Evolutionary conservation across 768 basidiomycete genomes (phyloP), one percentile per base, ranked within the genome.

Genomic region (Cystobasidium ongulense): DNA sequence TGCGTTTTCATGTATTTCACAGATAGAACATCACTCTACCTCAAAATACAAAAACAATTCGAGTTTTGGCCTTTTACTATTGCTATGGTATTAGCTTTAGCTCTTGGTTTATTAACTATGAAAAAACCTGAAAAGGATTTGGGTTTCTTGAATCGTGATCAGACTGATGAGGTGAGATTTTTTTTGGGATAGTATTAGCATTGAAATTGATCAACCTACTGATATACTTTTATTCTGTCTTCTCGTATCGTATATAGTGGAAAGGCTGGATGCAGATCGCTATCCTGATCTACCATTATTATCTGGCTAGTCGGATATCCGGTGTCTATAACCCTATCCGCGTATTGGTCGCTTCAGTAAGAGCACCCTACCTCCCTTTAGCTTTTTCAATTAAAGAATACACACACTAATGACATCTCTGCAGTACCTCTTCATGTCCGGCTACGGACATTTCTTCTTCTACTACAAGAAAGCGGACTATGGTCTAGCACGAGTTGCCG

Each of bases 251-350:
- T n/a, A n/a, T n/a, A n/a, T 25, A 65, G 81, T 96, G 92, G 92
- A 95, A 95, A 81, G 92, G 92, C 1, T 96, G 92, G 92, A 96
- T 96, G 92, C 92, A 96, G 83, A 84, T 93, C 77, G 87, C 85
- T 18, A 91, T 96, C 76, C 85, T 96, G n/a, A 87, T 93, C 77
- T 95, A 96, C 79, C 92, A 95, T 81, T 92, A 92, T 81, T 82
- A 89, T 52, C 90, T 90, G 23, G 92, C 88, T n/a, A 92, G 91
- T 27, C 90, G 90, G 81, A 85, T 92, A 73, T 89, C 89, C 11
- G 90, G 90, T 21, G 91, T 95, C 73, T 95, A 95, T 82, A 94
- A 95, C 79, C 89, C 90, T 43, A 87, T 94, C 54, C 88, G 92
- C 62, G 88, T 90, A 31, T 84, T 94, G 38, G 92, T 96, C 23